Evolutionary conservation across 352 stramenopile genomes (phyloP).

Genomic region (Pythium biforme): DNA sequence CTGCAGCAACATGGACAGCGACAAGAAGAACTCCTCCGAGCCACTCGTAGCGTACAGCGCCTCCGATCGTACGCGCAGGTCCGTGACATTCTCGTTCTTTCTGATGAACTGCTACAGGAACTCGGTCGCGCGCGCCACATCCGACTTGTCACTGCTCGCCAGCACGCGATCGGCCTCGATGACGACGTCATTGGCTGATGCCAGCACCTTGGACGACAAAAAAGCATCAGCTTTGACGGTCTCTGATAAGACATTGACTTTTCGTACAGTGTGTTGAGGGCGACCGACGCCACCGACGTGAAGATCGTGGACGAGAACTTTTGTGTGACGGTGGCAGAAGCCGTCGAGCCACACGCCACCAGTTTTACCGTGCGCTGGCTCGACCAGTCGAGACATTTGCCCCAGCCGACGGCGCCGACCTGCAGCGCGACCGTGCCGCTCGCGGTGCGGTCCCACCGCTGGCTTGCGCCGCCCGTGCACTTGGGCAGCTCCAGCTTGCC

Average conservation of each 20-base stretch:
- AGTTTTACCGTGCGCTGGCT: neutral
- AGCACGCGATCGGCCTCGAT: neutral
- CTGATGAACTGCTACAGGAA: constrained; percentile 11
- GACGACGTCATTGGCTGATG: neutral
- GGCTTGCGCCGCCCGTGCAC: neutral
- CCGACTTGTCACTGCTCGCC: neutral
- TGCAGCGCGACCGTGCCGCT: constrained; percentile 1
- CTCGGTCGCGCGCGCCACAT: constrained; percentile 1
- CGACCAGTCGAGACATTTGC: constrained; percentile 3
- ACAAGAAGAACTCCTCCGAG: constrained; percentile 10
- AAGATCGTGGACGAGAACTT: constrained; percentile 11
- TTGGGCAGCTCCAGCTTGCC: neutral
- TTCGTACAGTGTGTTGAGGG: constrained; percentile 1
- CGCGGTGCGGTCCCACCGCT: constrained; percentile 7
- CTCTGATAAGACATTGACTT: neutral
- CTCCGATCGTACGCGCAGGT: neutral
- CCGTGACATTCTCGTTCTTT: constrained; percentile 10
- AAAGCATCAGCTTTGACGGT: constrained; percentile 6
- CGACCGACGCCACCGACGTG: neutral
- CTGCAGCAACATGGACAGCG: constrained; percentile 6
- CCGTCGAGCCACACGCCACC: neutral
- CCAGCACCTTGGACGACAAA: constrained; percentile 4
- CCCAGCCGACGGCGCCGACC: neutral
- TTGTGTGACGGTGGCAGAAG: neutral
- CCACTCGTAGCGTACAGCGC: constrained; percentile 4